These are phyloP conservation scores for Scedosporium boydii DNA, from an alignment of 2,329 filamentous ascomycete species.

Conservation along the genomic window DNA sequence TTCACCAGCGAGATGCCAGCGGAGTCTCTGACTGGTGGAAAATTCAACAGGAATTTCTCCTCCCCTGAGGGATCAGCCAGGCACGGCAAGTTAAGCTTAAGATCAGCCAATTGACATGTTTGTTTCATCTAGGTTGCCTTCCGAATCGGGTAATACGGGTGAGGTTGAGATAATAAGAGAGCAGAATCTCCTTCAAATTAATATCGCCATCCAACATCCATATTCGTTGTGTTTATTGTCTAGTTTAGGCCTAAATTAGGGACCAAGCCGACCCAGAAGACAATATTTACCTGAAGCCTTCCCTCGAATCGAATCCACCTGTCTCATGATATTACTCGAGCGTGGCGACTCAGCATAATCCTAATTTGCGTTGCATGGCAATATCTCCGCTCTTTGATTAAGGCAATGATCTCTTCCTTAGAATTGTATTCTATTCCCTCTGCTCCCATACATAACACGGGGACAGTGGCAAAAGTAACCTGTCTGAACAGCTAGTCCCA, in stretches of 20 bases:
- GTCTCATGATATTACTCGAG: too few relatives aligned
- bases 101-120: background rate
- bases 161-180: background rate
- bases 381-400: too few relatives aligned
- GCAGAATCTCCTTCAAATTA: background rate
- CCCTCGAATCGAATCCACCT: background rate
- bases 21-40: background rate
- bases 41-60: background rate
- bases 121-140: background rate
- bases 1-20: background rate
- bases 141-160: background rate
- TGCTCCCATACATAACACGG: too few relatives aligned
- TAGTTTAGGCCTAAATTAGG: background rate
- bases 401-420: too few relatives aligned
- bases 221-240: background rate
- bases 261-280: background rate
- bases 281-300: background rate
- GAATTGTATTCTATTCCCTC: too few relatives aligned
- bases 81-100: background rate
- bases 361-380: too few relatives aligned
- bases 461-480: too few relatives aligned
- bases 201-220: background rate
- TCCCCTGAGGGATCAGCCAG: background rate
- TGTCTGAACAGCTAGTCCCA: too few relatives aligned
- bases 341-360: too few relatives aligned